Evolutionary conservation across 2,329 filamentous ascomycete genomes (phyloP), one percentile per base, ranked within the genome.

Genomic region (Teratosphaeria nubilosa): DNA sequence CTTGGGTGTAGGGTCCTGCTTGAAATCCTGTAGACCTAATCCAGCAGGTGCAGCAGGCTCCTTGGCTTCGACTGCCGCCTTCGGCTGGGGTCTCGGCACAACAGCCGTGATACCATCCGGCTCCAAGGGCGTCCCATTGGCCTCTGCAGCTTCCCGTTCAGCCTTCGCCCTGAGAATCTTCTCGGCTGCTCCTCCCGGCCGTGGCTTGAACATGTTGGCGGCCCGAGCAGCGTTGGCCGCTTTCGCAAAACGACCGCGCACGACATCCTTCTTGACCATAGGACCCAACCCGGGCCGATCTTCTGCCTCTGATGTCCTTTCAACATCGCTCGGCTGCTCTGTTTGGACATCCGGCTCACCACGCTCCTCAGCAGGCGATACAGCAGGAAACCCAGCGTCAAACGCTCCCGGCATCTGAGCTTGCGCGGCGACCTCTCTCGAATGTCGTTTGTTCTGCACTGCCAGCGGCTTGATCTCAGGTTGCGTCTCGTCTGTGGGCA

Each of bases 21-120:
- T 34, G 11, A 27, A 34, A 27, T 24, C 53, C n/a, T 48, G 20
- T 34, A 54, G 11, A 13, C 51, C 56, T n/a, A 57, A 32, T n/a
- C 56, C 50, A 30, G 27, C 27, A 16, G 54, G 48, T 32, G 59
- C 25, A 30, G 11, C n/a, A 10, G 54, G 48, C 53, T 60, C 34
- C 27, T 20, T 32, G 16, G 27, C 31, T n/a, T 50, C 57, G 22
- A 25, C 31, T n/a, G 34, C 41, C 20, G 22, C 30, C 48, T 56
- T 56, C 27, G 30, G 25, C n/a, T 32, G 37, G 13, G 91, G 91
- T 3, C 91, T 88, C 25, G 89, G 89, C 24, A 96, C 87, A 41
- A 96, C 91, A 45, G 86, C 83, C 13, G 87, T 95, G 63, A 96
- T 95, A 2, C 91, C 92, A 75, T 96, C 91, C 6, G 90, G 88